Conservation (phyloP, 1,139 yeast species). For the Sporopachydermia cereana region DNA sequence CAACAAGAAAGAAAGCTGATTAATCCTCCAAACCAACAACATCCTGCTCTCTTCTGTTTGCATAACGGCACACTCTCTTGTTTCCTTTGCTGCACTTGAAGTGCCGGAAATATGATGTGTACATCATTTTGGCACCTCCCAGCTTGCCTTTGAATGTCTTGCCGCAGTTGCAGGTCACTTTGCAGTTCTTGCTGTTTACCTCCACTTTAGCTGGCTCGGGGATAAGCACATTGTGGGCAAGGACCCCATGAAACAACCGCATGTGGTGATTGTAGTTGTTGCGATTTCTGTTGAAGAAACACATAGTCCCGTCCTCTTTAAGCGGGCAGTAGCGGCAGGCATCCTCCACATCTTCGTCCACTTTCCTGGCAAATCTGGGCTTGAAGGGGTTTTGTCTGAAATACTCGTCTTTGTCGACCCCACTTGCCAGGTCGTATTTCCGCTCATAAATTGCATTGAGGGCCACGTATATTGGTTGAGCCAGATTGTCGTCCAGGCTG, state of each 20-base stretch:
- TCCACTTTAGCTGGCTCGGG: neutral
- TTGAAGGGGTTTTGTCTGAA: neutral
- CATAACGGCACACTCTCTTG: neutral
- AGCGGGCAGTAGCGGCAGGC: slow-evolving; percentile 3
- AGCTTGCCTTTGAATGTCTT: neutral
- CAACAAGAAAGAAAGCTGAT: neutral
- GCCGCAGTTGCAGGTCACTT: neutral
- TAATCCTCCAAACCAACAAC: neutral
- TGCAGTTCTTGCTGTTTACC: neutral
- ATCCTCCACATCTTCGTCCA: neutral
- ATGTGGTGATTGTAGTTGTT: slow-evolving; percentile 3
- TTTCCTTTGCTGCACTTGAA: neutral
- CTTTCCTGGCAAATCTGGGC: slow-evolving; percentile 1
- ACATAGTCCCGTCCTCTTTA: neutral
- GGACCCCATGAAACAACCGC: neutral
- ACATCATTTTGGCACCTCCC: neutral
- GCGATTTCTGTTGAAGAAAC: neutral
- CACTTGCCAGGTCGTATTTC: no score
- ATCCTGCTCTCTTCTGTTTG: no score
- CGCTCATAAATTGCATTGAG: no score
- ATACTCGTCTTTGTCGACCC: no score
- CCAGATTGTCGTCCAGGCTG: no score
- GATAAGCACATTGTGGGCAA: neutral
- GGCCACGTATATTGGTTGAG: no score
- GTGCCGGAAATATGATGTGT: neutral